Conservation (phyloP, 208 protist genomes). For the Naegleria lovaniensis region DNA sequence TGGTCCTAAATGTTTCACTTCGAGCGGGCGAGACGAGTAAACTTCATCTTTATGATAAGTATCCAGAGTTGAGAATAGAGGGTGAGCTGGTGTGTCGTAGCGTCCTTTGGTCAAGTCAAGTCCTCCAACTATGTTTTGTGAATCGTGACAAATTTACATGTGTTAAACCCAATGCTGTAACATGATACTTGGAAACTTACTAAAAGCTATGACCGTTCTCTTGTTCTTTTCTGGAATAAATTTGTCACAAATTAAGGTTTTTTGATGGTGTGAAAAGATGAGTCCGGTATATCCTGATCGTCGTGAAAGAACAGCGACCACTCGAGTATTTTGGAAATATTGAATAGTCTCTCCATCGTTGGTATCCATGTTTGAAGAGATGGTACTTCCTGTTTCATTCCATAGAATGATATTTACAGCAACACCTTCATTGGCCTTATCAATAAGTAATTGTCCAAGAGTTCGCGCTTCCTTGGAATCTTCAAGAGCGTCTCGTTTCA, state of each 20-base stretch:
- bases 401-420: constrained; percentile 42
- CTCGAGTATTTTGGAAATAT: constrained; percentile 29
- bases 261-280: background rate
- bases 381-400: constrained; percentile 35
- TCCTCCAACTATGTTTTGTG: constrained; percentile 33
- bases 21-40: constrained; percentile 24
- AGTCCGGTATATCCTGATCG: background rate
- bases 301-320: background rate
- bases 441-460: constrained; percentile 40
- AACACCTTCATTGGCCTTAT: constrained; percentile 45
- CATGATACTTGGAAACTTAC: too few relatives aligned
- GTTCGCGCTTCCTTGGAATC: constrained; percentile 19
- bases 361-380: constrained; percentile 27
- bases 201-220: background rate
- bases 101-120: constrained; percentile 32
- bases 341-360: constrained; percentile 37
- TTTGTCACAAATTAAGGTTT: background rate
- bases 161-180: too few relatives aligned
- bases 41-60: background rate
- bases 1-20: background rate
- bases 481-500: constrained; percentile 21
- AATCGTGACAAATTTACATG: too few relatives aligned
- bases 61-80: background rate
- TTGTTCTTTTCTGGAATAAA: background rate
- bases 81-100: constrained; percentile 33